Percentiles rank a stretch among this genome's conserved stretches.
Conservation (phyloP, 2,329 filamentous ascomycete genomes). For the Ceratocystis alfenasii region DNA sequence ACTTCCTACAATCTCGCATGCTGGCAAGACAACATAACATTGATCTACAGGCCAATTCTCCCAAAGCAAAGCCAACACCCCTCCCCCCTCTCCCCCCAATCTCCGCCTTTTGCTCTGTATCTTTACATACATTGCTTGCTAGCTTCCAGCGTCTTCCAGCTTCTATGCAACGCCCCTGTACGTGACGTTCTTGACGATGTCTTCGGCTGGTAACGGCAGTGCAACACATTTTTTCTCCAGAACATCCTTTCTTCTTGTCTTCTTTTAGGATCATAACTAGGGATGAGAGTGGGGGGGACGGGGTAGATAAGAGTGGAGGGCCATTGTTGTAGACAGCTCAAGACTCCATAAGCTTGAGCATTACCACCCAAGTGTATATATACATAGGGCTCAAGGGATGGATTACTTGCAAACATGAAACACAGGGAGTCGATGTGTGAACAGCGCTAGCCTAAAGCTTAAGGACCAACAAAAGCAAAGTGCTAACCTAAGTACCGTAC, state of each 20-base stretch:
- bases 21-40: background rate
- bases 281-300: background rate
- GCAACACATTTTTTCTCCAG: background rate
- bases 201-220: background rate
- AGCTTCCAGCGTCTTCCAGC: background rate
- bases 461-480: background rate
- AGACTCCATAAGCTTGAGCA: no score
- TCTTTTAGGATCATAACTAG: background rate
- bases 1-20: background rate
- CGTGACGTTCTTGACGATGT: background rate
- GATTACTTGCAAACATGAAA: background rate
- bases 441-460: background rate
- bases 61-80: background rate
- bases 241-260: constrained; percentile 7
- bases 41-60: background rate
- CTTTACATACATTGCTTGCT: background rate
- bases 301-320: background rate
- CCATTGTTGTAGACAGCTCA: background rate
- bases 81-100: background rate
- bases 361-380: background rate
- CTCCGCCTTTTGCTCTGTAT: background rate
- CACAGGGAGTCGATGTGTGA: background rate
- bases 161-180: background rate
- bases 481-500: background rate
- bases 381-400: constrained; percentile 7